These are phyloP conservation scores for Aureobasidium mangrovei DNA, from an alignment of 2,329 filamentous ascomycete species.

Conservation along the genomic window DNA sequence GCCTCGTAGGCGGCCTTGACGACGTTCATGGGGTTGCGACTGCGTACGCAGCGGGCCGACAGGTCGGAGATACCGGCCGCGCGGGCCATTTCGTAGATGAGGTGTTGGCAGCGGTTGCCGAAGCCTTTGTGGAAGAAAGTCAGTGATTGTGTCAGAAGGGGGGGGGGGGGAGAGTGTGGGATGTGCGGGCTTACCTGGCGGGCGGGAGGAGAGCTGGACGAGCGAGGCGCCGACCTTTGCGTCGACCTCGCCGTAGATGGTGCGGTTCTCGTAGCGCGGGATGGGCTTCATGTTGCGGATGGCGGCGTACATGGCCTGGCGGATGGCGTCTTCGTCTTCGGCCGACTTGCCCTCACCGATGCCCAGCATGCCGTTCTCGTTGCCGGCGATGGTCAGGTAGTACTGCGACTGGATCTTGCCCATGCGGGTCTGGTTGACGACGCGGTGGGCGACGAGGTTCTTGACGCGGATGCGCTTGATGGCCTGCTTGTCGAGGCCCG, in stretches of 20 bases:
- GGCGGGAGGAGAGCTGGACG: constrained; percentile 70
- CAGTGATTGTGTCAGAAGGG: constrained; percentile 2
- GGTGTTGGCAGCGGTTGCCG: constrained; percentile 79
- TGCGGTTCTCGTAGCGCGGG: constrained; percentile 80
- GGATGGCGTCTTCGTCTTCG: constrained; percentile 57
- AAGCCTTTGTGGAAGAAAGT: constrained; percentile 54
- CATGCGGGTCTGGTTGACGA: constrained; percentile 90
- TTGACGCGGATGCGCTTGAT: constrained; percentile 55
- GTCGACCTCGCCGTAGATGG: constrained; percentile 77
- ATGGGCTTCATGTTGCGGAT: constrained; percentile 93
- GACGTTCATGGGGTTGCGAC: constrained; percentile 94
- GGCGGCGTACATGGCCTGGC: constrained; percentile 70
- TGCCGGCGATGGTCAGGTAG: constrained; percentile 73
- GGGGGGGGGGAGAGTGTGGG: not conserved
- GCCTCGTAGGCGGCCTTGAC: constrained; percentile 86
- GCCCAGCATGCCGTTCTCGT: constrained; percentile 75
- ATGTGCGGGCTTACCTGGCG: constrained; percentile 61
- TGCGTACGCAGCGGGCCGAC: constrained; percentile 70
- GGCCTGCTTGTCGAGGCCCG: constrained; percentile 43
- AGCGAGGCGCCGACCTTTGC: constrained; percentile 83
- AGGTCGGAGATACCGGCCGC: constrained; percentile 81
- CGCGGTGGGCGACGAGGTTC: constrained; percentile 61
- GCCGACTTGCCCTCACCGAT: constrained; percentile 84
- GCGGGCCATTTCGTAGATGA: constrained; percentile 91
- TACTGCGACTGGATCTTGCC: constrained; percentile 80